Evolutionary conservation across 345 rosid species (phyloP).

Genomic region (Hypericum androsaemum): DNA sequence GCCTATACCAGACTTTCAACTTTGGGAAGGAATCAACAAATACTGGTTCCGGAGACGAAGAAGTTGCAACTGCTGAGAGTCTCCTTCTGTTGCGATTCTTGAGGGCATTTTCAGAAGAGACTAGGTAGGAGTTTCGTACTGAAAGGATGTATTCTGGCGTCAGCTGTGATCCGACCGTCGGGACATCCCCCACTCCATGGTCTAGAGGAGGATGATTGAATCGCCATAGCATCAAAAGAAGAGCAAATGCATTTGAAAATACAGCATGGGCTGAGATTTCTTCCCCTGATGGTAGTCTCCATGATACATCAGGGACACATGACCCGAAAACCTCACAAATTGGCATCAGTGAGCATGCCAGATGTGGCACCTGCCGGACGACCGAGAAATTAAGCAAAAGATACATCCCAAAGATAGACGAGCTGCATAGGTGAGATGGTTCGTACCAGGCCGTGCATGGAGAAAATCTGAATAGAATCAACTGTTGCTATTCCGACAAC

Average conservation of each 20-base stretch:
- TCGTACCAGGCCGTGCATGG: slow-evolving; percentile 84
- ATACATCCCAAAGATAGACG: too few species aligned
- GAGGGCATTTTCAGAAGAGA: slow-evolving; percentile 50
- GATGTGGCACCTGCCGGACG: slow-evolving; percentile 59
- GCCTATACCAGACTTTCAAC: slow-evolving; percentile 68
- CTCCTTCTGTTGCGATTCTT: slow-evolving; percentile 39
- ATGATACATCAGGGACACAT: slow-evolving; percentile 36
- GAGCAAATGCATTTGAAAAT: slow-evolving; percentile 81
- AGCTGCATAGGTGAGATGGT: too few species aligned
- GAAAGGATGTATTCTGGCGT: slow-evolving; percentile 72
- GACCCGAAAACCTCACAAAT: slow-evolving; percentile 94
- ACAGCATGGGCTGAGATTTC: slow-evolving; percentile 63
- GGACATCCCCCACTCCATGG: slow-evolving; percentile 53
- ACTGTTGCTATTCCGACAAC: slow-evolving; percentile 79
- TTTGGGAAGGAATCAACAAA: slow-evolving; percentile 84
- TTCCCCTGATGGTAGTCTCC: slow-evolving; percentile 73
- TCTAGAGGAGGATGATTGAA: slow-evolving; percentile 78
- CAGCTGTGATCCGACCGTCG: slow-evolving; percentile 49
- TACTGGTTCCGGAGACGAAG: slow-evolving; percentile 40
- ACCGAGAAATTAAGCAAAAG: too few species aligned
- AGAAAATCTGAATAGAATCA: slow-evolving; percentile 76
- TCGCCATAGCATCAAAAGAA: slow-evolving; percentile 81
- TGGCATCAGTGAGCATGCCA: slow-evolving; percentile 82
- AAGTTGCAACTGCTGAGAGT: slow-evolving; percentile 41
- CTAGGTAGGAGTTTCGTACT: slow-evolving; percentile 66